These are phyloP conservation scores for Trichoderma simmonsii DNA, from an alignment of 2,329 filamentous ascomycete species.

Conservation along the genomic window DNA sequence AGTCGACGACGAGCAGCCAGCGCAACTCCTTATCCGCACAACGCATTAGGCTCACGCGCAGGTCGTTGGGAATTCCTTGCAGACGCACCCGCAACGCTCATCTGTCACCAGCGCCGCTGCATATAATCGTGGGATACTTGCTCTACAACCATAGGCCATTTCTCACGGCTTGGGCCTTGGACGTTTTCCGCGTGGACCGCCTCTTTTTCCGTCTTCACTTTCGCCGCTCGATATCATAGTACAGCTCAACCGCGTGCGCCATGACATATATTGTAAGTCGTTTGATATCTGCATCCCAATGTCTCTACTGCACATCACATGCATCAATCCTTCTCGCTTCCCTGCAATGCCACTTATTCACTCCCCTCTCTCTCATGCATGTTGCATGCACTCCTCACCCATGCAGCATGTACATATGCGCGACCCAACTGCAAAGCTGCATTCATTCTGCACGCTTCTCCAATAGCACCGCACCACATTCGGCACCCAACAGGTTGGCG, in stretches of 20 bases:
- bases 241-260: slow-evolving; percentile 31
- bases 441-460: not conserved
- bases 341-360: not conserved
- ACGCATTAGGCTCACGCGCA: slow-evolving; percentile 3
- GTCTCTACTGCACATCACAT: slow-evolving; percentile 21
- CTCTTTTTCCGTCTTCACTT: not conserved
- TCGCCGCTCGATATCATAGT: slow-evolving; percentile 21
- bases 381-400: slow-evolving; percentile 14
- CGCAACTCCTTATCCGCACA: not conserved
- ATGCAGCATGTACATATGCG: slow-evolving; percentile 12
- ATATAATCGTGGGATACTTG: not conserved
- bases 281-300: not conserved
- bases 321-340: slow-evolving; percentile 17
- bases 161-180: not conserved
- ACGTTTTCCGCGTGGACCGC: not conserved
- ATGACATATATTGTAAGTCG: slow-evolving; percentile 42
- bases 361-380: slow-evolving; percentile 13
- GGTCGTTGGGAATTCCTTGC: slow-evolving; percentile 5
- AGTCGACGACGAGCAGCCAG: not conserved
- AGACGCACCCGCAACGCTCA: not conserved
- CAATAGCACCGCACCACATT: not conserved
- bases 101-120: not conserved
- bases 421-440: slow-evolving; percentile 5
- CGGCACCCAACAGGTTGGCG: not conserved
- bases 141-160: not conserved